Conservation (phyloP, 768 basidiomycete genomes). For the Tremella fuciformis region DNA sequence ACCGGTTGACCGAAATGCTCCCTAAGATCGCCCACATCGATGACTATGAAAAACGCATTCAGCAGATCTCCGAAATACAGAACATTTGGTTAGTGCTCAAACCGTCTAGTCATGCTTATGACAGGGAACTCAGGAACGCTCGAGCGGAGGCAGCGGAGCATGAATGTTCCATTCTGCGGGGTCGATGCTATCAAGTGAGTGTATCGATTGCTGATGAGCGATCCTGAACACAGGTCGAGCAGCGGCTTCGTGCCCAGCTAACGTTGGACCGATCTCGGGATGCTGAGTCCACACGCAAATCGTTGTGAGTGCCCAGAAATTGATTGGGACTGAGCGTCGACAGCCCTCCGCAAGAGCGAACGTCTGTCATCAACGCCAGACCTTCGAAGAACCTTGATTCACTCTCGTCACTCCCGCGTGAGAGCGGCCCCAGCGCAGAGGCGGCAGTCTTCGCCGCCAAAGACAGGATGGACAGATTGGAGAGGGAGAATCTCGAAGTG, state of each 20-base stretch:
- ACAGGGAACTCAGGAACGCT: conserved; percentile 33
- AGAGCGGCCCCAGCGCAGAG: no score
- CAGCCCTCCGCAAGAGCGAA: background rate
- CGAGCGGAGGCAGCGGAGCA: conserved; percentile 20
- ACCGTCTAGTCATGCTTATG: background rate
- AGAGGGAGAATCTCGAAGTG: conserved; percentile 25
- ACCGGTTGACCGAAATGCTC: conserved; percentile 70
- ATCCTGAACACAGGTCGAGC: no score
- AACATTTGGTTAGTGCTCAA: conserved; percentile 65
- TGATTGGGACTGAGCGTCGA: no score
- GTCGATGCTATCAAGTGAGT: conserved; percentile 1
- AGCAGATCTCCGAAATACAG: conserved; percentile 73
- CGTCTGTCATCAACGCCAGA: background rate
- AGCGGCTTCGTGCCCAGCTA: no score
- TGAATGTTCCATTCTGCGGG: conserved; percentile 3
- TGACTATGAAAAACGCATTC: conserved; percentile 85
- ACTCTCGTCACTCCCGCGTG: no score
- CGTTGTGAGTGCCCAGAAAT: no score
- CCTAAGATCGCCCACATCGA: conserved; percentile 75
- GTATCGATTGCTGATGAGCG: no score
- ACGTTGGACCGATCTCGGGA: no score
- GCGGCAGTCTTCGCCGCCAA: conserved; percentile 21
- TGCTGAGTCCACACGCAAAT: no score
- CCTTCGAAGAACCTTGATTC: no score
- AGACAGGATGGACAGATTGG: conserved; percentile 17